phyloP scores from a whole-genome alignment of 148 eudicot species.

The Rheum nobile region DNA sequence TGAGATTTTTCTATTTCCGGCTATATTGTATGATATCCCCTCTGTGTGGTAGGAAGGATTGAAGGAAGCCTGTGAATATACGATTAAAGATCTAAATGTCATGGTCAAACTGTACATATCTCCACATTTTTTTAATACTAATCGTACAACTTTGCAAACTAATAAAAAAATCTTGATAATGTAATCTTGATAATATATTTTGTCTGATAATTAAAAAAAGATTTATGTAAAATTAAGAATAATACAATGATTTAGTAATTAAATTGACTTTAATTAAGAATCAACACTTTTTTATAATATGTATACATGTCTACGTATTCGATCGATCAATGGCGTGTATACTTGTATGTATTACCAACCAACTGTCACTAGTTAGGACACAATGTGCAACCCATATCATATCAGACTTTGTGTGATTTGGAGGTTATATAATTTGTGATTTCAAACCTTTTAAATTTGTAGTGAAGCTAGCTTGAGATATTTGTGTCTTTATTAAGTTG shows the following conservation, averaged over 20 bases:
- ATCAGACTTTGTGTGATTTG: neutral
- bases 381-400: neutral
- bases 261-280: neutral
- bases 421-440: neutral
- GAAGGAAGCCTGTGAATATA: neutral
- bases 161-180: neutral
- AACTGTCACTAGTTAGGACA: constrained; percentile 3
- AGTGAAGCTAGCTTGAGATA: too few species aligned
- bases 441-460: too few species aligned
- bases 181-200: neutral
- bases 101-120: constrained; percentile 4
- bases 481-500: too few species aligned
- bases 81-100: constrained; percentile 4
- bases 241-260: neutral
- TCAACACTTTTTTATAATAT: neutral
- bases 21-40: neutral
- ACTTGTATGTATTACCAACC: constrained; percentile 4
- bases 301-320: neutral
- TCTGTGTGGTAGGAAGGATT: constrained; percentile 3
- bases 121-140: neutral
- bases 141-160: neutral
- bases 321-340: neutral
- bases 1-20: neutral
- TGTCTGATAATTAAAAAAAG: neutral
- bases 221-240: neutral